Conservation (phyloP, 108 stramenopile species). For the Mayamaea pseudoterrestris region DNA sequence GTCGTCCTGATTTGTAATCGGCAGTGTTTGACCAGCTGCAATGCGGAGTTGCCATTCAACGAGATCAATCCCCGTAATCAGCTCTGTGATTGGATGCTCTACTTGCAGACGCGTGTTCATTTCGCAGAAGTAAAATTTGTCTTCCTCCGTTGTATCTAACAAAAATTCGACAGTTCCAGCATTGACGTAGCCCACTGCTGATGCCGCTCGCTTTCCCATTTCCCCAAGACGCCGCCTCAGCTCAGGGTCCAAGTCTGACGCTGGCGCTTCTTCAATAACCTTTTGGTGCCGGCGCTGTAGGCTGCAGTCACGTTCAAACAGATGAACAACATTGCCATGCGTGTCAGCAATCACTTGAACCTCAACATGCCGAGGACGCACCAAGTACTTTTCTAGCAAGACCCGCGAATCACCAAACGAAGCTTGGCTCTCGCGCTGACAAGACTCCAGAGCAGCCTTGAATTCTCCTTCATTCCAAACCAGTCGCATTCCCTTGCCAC, state of each 20-base stretch:
- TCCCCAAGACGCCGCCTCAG: slow-evolving; percentile 76
- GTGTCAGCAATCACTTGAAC: slow-evolving; percentile 85
- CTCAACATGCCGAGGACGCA: slow-evolving; percentile 95
- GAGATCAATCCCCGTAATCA: slow-evolving; percentile 81
- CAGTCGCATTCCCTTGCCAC: slow-evolving; percentile 98
- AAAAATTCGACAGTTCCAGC: slow-evolving; percentile 98
- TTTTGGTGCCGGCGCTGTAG: slow-evolving; percentile 98
- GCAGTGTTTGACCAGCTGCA: slow-evolving; percentile 46
- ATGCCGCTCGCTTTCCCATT: slow-evolving; percentile 70
- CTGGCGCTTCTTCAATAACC: slow-evolving; percentile 93
- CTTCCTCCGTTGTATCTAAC: slow-evolving; percentile 48
- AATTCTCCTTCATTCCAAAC: slow-evolving; percentile 63
- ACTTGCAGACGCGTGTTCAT: slow-evolving; percentile 95
- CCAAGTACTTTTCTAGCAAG: slow-evolving; percentile 94
- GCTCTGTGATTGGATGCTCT: slow-evolving; percentile 97
- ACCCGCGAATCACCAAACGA: slow-evolving; percentile 92
- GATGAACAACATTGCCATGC: slow-evolving; percentile 47
- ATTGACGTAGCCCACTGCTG: slow-evolving; percentile 68
- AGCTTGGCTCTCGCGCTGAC: slow-evolving; percentile 76
- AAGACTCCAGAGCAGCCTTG: slow-evolving; percentile 65
- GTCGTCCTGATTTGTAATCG: slow-evolving; percentile 20
- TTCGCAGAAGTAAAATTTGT: slow-evolving; percentile 97
- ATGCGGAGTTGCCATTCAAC: slow-evolving; percentile 63
- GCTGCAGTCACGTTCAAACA: slow-evolving; percentile 92
- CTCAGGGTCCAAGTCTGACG: slow-evolving; percentile 46